Conservation (phyloP, 2,329 filamentous ascomycete species). For the Pseudocercospora macadamiae region DNA sequence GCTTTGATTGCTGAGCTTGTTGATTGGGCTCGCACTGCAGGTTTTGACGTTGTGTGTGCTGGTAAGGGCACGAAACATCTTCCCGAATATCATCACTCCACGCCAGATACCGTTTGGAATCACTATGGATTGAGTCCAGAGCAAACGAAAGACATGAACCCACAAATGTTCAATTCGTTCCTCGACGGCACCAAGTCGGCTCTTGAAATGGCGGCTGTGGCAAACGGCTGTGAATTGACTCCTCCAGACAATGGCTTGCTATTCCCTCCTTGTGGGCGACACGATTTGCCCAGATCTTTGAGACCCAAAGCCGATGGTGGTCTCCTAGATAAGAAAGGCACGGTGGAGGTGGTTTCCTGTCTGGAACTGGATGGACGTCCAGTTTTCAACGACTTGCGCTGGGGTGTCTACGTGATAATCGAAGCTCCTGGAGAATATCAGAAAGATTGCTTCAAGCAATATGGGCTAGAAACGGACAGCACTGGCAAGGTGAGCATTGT, state of each 20-base stretch:
- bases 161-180: slow-evolving; percentile 55
- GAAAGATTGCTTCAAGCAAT: slow-evolving; percentile 49
- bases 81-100: slow-evolving; percentile 51
- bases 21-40: slow-evolving; percentile 50
- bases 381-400: slow-evolving; percentile 47
- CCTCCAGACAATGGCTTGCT: slow-evolving; percentile 47
- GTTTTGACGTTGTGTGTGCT: slow-evolving; percentile 51
- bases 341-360: slow-evolving; percentile 51
- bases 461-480: slow-evolving; percentile 49
- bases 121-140: slow-evolving; percentile 52
- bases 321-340: slow-evolving; percentile 46
- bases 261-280: slow-evolving; percentile 50
- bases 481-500: slow-evolving; percentile 35
- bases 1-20: slow-evolving; percentile 50
- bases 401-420: slow-evolving; percentile 52
- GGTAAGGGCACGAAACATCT: slow-evolving; percentile 53
- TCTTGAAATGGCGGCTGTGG: slow-evolving; percentile 53
- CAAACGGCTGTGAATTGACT: slow-evolving; percentile 49
- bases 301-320: slow-evolving; percentile 49
- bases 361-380: slow-evolving; percentile 49
- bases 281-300: slow-evolving; percentile 48
- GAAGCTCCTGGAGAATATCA: slow-evolving; percentile 48
- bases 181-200: slow-evolving; percentile 54
- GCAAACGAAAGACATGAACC: slow-evolving; percentile 51
- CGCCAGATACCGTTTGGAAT: slow-evolving; percentile 52